Evolutionary conservation across 352 stramenopile genomes (phyloP), one percentile per base, ranked within the genome.

Genomic region (Phytopythium ostracodes): DNA sequence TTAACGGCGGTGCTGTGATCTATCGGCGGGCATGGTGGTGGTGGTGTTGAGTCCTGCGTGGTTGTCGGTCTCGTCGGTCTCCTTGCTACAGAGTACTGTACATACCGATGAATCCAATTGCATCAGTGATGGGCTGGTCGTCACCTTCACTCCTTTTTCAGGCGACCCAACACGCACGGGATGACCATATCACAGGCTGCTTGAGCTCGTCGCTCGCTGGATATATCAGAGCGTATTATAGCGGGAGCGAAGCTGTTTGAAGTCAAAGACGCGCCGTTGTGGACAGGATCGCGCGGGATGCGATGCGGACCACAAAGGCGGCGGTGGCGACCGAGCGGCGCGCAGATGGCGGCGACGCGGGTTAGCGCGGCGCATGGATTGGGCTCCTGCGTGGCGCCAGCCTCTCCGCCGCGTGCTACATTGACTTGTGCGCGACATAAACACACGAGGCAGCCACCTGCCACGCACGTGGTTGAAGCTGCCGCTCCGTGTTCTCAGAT

Each of bases 391-490:
- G 7, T 33, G 29, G 29, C 29, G 7, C 29, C 40, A 20, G 6
- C 40, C 40, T 11, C 5, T 22, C 5, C 42, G 42, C n/a, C 42
- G 15, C 42, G 14, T 49, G 24, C 42, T 25, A 25, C 14, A 8
- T 22, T 44, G 17, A 44, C 33, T 15, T 8, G 17, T 15, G 40
- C 40, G 40, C 7, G 40, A 22, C 42, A 49, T 49, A 49, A 17
- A 49, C 29, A 33, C 3, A 8, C 29, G 29, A 3, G 29, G 7
- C 20, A 11, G 7, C 40, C 40, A 10, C 40, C 17, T 15, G 42
- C n/a, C 42, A 25, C 44, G 44, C 44, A 51, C 44, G 44, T 12
- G 44, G 44, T 51, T 51, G 44, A 51, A 51, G 44, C n/a, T 51
- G n/a, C 4, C n/a, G 11, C 44, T 4, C 42, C 15, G n/a, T 4